Conservation (phyloP, 2,329 filamentous ascomycete genomes). For the Aspergillus ochraceus region DNA sequence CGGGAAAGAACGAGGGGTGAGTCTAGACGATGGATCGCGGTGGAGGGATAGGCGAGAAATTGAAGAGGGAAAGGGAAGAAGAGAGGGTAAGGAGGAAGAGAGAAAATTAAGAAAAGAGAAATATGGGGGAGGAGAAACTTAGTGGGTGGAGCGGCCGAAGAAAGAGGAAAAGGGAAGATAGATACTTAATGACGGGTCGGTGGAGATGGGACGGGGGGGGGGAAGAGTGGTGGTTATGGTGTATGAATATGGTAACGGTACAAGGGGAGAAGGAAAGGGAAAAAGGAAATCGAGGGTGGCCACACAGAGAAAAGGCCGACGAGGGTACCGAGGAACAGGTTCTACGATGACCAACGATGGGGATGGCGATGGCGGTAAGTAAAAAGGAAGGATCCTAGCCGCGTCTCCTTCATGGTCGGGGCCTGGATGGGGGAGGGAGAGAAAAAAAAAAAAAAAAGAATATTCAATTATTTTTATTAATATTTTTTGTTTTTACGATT, state of each 20-base stretch:
- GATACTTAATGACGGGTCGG: slow-evolving; percentile 23
- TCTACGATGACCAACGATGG: slow-evolving; percentile 13
- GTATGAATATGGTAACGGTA: slow-evolving; percentile 25
- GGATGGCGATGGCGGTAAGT: slow-evolving; percentile 25
- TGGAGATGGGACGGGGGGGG: slow-evolving; percentile 20
- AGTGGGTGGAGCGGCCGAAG: slow-evolving; percentile 23
- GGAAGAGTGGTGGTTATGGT: slow-evolving; percentile 6
- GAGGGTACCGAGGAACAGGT: slow-evolving; percentile 28
- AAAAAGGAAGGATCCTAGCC: slow-evolving; percentile 18
- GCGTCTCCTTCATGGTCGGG: slow-evolving; percentile 20
- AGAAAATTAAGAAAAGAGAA: slow-evolving; percentile 19
- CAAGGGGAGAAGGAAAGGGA: slow-evolving; percentile 18
- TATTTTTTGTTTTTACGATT: slow-evolving; percentile 5
- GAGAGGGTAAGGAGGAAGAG: slow-evolving; percentile 20
- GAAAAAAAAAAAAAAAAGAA: slow-evolving; percentile 1
- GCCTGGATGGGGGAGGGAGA: slow-evolving; percentile 3
- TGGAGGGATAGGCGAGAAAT: slow-evolving; percentile 14
- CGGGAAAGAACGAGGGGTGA: slow-evolving; percentile 8
- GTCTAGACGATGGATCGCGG: slow-evolving; percentile 14
- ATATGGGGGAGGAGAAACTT: slow-evolving; percentile 26
- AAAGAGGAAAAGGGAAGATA: slow-evolving; percentile 21
- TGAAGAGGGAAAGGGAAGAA: slow-evolving; percentile 26
- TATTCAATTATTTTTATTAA: neutral
- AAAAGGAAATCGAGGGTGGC: slow-evolving; percentile 21
- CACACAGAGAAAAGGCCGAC: slow-evolving; percentile 20